These are phyloP conservation scores for Xylaria polymorpha DNA, from an alignment of 2,329 filamentous ascomycete species.

Conservation along the genomic window DNA sequence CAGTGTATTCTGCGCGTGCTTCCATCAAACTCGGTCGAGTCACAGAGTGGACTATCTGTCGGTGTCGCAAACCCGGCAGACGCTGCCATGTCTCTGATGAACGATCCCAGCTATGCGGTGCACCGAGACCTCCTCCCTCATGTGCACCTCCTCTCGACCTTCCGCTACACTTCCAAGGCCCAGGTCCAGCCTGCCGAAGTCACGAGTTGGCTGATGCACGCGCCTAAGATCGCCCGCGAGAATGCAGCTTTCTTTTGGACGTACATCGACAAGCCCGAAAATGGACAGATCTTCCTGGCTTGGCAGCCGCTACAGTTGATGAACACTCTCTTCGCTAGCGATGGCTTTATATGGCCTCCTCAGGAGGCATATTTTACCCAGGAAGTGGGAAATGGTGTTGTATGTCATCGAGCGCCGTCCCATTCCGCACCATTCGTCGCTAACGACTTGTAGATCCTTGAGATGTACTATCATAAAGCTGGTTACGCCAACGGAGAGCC, in stretches of 20 bases:
- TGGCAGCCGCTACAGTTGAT: constrained; percentile 86
- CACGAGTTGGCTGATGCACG: constrained; percentile 83
- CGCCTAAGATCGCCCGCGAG: constrained; percentile 86
- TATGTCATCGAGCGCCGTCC: constrained; percentile 52
- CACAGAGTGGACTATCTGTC: constrained; percentile 1
- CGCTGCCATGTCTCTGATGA: constrained; percentile 50
- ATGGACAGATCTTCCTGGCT: constrained; percentile 84
- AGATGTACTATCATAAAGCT: constrained; percentile 84
- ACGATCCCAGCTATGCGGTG: constrained; percentile 61
- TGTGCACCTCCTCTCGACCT: constrained; percentile 88
- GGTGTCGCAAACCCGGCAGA: constrained; percentile 23
- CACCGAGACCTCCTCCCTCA: constrained; percentile 74
- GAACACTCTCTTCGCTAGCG: constrained; percentile 82
- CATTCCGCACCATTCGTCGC: constrained; percentile 26
- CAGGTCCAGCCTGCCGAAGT: constrained; percentile 80
- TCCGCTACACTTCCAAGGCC: constrained; percentile 79
- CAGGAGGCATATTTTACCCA: constrained; percentile 81
- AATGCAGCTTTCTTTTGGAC: constrained; percentile 92
- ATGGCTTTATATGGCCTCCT: constrained; percentile 92
- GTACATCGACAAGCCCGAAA: constrained; percentile 83
- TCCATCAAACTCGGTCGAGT: neutral
- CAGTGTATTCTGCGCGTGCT: neutral
- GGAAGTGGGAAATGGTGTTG: constrained; percentile 72
- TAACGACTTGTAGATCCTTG: constrained; percentile 75
- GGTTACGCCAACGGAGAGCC: constrained; percentile 84